Base-by-base conservation (phyloP, 2,329 filamentous ascomycete genomes). In the Fusarium luffae region DNA sequence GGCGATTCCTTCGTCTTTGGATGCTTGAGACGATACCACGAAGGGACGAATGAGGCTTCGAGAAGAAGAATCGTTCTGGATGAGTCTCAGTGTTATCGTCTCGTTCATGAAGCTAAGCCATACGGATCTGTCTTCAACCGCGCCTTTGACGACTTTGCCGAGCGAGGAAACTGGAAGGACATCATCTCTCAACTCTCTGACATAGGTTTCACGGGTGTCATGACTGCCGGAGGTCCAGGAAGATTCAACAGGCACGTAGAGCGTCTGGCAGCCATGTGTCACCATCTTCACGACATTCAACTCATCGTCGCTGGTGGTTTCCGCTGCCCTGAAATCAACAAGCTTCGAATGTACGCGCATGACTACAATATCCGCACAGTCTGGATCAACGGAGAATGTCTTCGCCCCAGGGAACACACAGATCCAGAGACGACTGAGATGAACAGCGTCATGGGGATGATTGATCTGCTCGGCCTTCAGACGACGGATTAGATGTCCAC, bases 1-100 rank as follows among this genome's bases (percentile, higher is more conserved):
- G 85, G 85, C 6, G 87, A 89, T 66, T 85, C 85, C 2, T 89
- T 89, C 68, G 86, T 89, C 10, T 87, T 89, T 68, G 86, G 86
- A 7, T 76, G 85, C 4, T 66, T 88, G 14, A 63, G 55, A 34
- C 54, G 63, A 23, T 46, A 55, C 21, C 37, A 41, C 4, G 46
- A 60, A 3, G 69, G 51, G 5, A 50, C 13, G 13, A 16, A 25
- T 1, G 44, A 41, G 9, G 23, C 19, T 14, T 62, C 59, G 12
- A 54, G 54, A 8, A 14, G 50, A 27, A 37, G 27, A 13, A 47
- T 79, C 34, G 66, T 48, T 18, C 63, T 88, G n/a, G 82, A 88
- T 67, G 66, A 71, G 9, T 68, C 74, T n/a, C 71, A 78, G 46
- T 85, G 83, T 71, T 54, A 34, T 4, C 66, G 69, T 54, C 81